Evolutionary conservation across 345 rosid species (phyloP).

Genomic region (Acer yangbiense): DNA sequence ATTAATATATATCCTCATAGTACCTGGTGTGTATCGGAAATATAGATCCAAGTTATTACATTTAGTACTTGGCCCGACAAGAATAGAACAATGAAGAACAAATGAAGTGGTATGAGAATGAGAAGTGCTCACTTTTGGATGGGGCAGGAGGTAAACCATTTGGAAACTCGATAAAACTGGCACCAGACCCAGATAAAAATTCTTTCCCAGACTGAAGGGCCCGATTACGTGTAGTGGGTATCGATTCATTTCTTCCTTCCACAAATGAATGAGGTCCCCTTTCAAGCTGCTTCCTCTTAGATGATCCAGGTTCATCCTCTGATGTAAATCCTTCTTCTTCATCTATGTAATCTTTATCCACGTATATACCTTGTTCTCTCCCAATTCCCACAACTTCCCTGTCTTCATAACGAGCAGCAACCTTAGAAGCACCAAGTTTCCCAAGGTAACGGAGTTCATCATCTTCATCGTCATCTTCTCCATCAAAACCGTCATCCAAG

Average conservation of each 20-base stretch:
- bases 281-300: slow-evolving; percentile 43
- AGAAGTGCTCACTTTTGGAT: slow-evolving; percentile 57
- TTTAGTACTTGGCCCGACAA: neutral
- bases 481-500: slow-evolving; percentile 45
- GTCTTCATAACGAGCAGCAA: slow-evolving; percentile 28
- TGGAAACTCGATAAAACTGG: slow-evolving; percentile 56
- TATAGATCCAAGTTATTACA: no score
- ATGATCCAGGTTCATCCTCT: slow-evolving; percentile 35
- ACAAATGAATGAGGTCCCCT: slow-evolving; percentile 33
- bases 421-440: slow-evolving; percentile 53
- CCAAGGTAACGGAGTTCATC: slow-evolving; percentile 64
- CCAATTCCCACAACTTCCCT: slow-evolving; percentile 34
- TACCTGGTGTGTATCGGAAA: neutral
- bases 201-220: slow-evolving; percentile 62
- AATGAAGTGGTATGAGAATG: neutral
- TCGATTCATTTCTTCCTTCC: slow-evolving; percentile 44
- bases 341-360: slow-evolving; percentile 37
- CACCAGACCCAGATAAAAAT: slow-evolving; percentile 34
- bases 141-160: slow-evolving; percentile 68
- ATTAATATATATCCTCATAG: neutral
- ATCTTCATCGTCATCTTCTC: slow-evolving; percentile 58
- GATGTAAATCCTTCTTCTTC: slow-evolving; percentile 40
- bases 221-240: slow-evolving; percentile 56
- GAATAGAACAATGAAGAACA: neutral
- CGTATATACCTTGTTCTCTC: slow-evolving; percentile 24